These are phyloP conservation scores for Naganishia kalamii DNA, from an alignment of 768 basidiomycete species.

Conservation along the genomic window DNA sequence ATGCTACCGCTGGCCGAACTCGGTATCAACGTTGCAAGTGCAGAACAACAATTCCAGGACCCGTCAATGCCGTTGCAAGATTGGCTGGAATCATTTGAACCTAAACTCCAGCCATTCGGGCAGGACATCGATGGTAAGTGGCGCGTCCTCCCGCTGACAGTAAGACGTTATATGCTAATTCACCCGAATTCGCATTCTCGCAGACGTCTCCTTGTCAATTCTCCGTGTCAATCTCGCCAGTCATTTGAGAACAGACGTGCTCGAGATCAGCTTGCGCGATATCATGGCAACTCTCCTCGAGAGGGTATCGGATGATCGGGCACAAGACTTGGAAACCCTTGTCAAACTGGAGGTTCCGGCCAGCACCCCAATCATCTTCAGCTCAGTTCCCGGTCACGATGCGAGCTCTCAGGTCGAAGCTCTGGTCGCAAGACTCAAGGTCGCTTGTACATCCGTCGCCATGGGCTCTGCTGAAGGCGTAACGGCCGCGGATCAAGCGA, in stretches of 20 bases:
- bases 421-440: conserved; percentile 54
- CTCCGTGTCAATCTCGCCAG: neutral
- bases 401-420: conserved; percentile 72
- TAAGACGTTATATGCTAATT: neutral
- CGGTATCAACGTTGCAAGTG: neutral
- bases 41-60: neutral
- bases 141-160: neutral
- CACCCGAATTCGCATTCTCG: neutral
- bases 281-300: neutral
- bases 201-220: neutral
- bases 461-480: conserved; percentile 99
- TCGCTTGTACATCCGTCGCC: conserved; percentile 79
- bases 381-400: conserved; percentile 93
- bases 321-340: neutral
- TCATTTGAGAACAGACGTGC: neutral
- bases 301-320: neutral
- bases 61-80: neutral
- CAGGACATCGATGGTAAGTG: neutral
- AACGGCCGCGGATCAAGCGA: conserved; percentile 89
- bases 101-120: neutral
- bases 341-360: neutral
- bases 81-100: neutral
- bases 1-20: neutral
- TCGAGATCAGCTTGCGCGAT: neutral
- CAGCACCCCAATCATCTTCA: conserved; percentile 76